These are phyloP conservation scores for Chytriomyces sp. DNA, from an alignment of 192 early-diverging fungal species.

Conservation along the genomic window DNA sequence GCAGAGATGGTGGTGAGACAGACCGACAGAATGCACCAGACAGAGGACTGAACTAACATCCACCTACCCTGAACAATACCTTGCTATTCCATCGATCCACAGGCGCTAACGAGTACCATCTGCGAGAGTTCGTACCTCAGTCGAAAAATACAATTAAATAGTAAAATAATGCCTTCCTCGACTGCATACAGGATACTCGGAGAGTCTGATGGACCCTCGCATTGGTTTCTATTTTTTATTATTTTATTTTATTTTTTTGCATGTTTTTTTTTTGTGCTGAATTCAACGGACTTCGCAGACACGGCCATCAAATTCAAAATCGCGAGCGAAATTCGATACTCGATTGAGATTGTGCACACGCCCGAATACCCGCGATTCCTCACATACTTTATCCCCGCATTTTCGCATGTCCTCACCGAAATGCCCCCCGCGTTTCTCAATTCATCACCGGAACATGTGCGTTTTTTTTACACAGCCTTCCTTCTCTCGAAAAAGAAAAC, in stretches of 20 bases:
- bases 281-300: conserved; percentile 46
- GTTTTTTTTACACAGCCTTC: conserved; percentile 2
- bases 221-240: background rate
- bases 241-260: background rate
- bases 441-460: conserved; percentile 76
- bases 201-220: background rate
- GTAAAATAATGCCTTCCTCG: background rate
- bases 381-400: conserved; percentile 80
- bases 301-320: conserved; percentile 76
- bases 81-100: background rate
- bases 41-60: background rate
- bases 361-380: conserved; percentile 83
- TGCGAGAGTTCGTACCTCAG: background rate
- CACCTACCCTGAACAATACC: background rate
- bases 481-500: too few species aligned
- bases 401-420: conserved; percentile 71
- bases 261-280: background rate
- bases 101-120: background rate
- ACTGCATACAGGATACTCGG: background rate
- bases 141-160: background rate
- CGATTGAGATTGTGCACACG: conserved; percentile 87
- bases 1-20: background rate
- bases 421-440: conserved; percentile 69
- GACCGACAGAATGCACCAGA: background rate
- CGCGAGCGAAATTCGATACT: conserved; percentile 85